Conservation (phyloP, 1,284 basidiomycete genomes). For the Boletus mariae region DNA sequence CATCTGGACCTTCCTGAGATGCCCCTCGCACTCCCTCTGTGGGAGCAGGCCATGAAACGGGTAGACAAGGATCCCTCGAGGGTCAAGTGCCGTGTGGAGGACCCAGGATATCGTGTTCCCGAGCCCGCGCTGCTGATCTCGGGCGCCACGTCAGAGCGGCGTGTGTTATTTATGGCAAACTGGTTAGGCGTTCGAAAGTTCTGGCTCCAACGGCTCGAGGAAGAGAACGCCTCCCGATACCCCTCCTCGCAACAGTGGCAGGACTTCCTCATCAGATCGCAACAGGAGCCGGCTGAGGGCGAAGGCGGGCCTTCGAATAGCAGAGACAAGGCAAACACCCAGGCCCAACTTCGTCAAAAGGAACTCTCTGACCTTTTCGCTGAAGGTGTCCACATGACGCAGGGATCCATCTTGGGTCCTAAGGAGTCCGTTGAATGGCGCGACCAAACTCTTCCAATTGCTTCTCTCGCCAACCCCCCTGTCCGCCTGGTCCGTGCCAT, state of each 20-base stretch:
- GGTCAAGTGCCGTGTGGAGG: not conserved
- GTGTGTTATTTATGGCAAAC: slow-evolving; percentile 2
- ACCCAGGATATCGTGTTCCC: slow-evolving; percentile 7
- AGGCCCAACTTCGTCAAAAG: not conserved
- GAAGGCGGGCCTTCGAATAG: not conserved
- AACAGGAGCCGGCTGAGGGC: not conserved
- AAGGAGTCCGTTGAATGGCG: not conserved
- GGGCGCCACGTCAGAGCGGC: not conserved
- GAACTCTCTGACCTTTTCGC: not conserved
- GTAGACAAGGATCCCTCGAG: not conserved
- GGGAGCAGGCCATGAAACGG: not conserved
- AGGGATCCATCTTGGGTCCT: not conserved
- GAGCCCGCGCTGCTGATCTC: slow-evolving; percentile 6
- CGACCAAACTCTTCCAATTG: not conserved
- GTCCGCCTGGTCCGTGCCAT: not conserved
- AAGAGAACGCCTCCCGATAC: not conserved
- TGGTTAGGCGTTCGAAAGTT: not conserved
- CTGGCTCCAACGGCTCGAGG: not conserved
- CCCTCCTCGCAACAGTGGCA: not conserved
- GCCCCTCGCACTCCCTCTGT: not conserved
- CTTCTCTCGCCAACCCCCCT: not conserved
- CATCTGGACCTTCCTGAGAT: not conserved
- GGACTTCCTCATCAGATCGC: not conserved
- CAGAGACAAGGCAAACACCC: not conserved
- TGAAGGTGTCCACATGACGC: not conserved